Base-by-base conservation (phyloP, 345 rosid genomes). In the Dovyalis caffra region DNA sequence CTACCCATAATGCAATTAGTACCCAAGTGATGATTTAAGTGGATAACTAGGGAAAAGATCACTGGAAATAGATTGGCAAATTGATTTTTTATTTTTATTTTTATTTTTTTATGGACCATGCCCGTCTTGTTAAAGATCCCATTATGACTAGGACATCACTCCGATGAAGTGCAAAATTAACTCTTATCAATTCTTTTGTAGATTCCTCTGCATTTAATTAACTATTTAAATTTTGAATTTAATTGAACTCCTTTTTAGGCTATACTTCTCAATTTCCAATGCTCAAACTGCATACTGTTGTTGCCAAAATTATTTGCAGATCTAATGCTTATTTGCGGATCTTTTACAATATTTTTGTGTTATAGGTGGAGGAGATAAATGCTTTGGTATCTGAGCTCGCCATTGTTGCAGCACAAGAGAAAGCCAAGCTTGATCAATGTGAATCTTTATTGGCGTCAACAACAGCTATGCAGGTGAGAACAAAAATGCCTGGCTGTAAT, bases 401-500 rank as follows among this genome's bases (percentile, higher is more conserved):
- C 67, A 71, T 77, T 78, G 72, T 84, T 75, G 82, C 83, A 32
- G 85, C 80, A 56, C 80, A 74, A 61, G 98, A 91, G 84, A 87
- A 80, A 33, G 74, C 83, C 64, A 76, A 88, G 89, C 87, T 95
- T 75, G 88, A 75, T 25, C 86, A 87, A 65, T 92, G 91, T 74
- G 91, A 92, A 86, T 69, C 85, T 74, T 82, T 95, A 14, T 81
- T 95, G 85, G 85, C 86, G 82, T 86, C 95, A 64, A 83, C 88
- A 0, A 85, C 91, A 57, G 88, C 86, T 43, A 78, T 85, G 88
- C 93, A 92, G 97, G 98, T 92, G 83, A 83, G 84, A 47, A 35
- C 1, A 51, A 38, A 49, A 2, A 35, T 34, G 40, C 56, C 15
- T 68, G 56, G 31, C 45, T 73, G 28, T 47, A 56, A 5, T 40